Percentiles rank a stretch among this genome's conserved stretches.
Conservation (phyloP, 176 grass and related monocot species). For the Aegilops umbellulata region DNA sequence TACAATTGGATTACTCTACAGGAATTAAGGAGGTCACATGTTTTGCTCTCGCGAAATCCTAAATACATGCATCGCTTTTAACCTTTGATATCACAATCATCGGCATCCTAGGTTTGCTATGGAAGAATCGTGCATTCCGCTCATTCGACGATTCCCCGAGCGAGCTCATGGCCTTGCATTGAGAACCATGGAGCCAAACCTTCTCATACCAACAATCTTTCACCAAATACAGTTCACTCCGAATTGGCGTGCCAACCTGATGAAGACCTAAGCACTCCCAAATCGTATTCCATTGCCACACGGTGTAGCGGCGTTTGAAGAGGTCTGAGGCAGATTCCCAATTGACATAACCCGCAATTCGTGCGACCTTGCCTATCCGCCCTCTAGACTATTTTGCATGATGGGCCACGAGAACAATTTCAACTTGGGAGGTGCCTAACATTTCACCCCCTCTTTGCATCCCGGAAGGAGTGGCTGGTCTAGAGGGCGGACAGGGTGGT, state of each 20-base stretch:
- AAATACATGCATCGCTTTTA: too few relatives aligned
- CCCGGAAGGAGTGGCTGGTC: too few relatives aligned
- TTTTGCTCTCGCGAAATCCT: too few relatives aligned
- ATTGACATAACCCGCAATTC: not conserved
- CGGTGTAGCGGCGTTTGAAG: not conserved
- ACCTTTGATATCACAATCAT: too few relatives aligned
- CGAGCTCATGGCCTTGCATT: not conserved
- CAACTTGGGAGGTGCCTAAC: not conserved
- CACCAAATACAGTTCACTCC: not conserved
- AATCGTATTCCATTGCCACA: not conserved
- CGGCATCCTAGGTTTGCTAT: too few relatives aligned
- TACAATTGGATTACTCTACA: not conserved
- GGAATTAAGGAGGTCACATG: not conserved
- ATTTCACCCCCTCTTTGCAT: not conserved
- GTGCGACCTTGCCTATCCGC: not conserved
- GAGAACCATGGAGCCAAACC: not conserved
- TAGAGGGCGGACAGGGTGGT: too few relatives aligned
- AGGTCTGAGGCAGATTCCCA: not conserved
- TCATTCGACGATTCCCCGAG: not conserved
- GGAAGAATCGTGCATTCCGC: not conserved
- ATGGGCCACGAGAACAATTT: not conserved
- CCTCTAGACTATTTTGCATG: not conserved
- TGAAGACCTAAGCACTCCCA: too few relatives aligned
- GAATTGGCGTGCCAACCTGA: not conserved
- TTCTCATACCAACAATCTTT: not conserved